A percentile compares a stretch with the other conserved stretches of the same genome.
phyloP scores from a whole-genome alignment of 352 stramenopile species.

The Lagenidium sp. region DNA sequence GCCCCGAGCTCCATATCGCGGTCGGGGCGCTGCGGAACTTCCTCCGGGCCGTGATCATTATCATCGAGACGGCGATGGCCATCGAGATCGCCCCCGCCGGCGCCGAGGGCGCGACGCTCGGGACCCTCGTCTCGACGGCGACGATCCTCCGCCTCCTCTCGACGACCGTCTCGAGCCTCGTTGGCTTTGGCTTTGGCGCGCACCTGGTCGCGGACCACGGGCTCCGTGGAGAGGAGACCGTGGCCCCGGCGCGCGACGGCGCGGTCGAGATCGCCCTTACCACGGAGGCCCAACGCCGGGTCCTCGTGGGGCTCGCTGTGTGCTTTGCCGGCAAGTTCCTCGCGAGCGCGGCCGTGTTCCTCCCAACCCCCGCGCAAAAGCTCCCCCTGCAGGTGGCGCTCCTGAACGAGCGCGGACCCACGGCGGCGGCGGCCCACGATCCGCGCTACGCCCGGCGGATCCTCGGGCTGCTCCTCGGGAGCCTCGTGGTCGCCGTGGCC shows the following conservation, averaged over 20 bases:
- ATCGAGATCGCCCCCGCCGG: conserved; percentile 44
- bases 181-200: conserved; percentile 32
- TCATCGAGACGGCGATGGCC: conserved; percentile 24
- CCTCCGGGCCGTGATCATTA: conserved; percentile 24
- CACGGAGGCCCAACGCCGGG: conserved; percentile 3
- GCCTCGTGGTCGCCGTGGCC: conserved; percentile 16
- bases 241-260: conserved; percentile 4
- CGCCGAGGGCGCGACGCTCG: conserved; percentile 43
- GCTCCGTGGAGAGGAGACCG: conserved; percentile 6
- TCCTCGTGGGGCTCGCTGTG: conserved; percentile 24
- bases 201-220: conserved; percentile 12
- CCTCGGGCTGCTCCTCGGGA: conserved; percentile 8
- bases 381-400: conserved; percentile 30
- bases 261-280: conserved; percentile 1
- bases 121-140: conserved; percentile 40
- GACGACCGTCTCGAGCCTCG: conserved; percentile 27
- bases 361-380: conserved; percentile 33
- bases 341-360: conserved; percentile 25
- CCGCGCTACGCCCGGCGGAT: conserved; percentile 22
- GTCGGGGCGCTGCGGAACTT: conserved; percentile 27
- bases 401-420: not conserved
- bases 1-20: conserved; percentile 24
- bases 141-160: conserved; percentile 38
- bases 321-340: conserved; percentile 33
- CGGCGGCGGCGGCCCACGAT: too few species aligned